Evolutionary conservation across 345 rosid species (phyloP), one percentile per base, ranked within the genome.

Genomic region (Salix purpurea): DNA sequence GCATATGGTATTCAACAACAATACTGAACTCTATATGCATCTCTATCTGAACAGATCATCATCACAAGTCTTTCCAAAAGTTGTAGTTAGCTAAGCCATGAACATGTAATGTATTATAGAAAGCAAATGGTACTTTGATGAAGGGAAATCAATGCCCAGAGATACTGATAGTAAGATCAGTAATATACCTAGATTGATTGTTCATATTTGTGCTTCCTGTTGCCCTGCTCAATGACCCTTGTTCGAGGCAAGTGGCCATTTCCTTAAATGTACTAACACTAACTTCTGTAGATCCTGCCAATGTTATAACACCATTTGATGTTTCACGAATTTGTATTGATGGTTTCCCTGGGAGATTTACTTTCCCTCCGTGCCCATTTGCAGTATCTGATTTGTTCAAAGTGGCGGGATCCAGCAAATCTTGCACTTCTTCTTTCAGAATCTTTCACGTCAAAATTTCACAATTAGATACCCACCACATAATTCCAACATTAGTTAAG

Each of bases 161-260:
- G 44, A 28, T 21, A 40, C 36, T 26, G 18, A 48, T 28, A 40
- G 56, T 30, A 48, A 75, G 66, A 81, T 39, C 28, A 62, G 79
- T 61, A 37, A 67, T 68, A 80, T 75, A 95, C 99, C 99, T 96
- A 30, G 99, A 96, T 77, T 91, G 97, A 77, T 91, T 93, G 85
- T 96, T 96, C 99, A 94, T 96, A 86, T 96, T 96, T 76, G 99
- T 96, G 79, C 99, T 92, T 42, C 97, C 99, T 1, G 99, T 96
- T 80, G 99, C 99, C 77, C 99, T 87, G 84, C 94, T 90, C 74
- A 90, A 54, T 5, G 99, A 96, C 32, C 99, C 99, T 80, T 96
- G 99, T 73, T 92, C 99, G 32, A 96, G 89, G 80, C 94, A 96
- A 81, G 95, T 88, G 54, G 94, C 87, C 99, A 96, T 96, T 88